Base-by-base conservation (phyloP, 2,329 filamentous ascomycete species). In the Hymenoscyphus repandus region DNA sequence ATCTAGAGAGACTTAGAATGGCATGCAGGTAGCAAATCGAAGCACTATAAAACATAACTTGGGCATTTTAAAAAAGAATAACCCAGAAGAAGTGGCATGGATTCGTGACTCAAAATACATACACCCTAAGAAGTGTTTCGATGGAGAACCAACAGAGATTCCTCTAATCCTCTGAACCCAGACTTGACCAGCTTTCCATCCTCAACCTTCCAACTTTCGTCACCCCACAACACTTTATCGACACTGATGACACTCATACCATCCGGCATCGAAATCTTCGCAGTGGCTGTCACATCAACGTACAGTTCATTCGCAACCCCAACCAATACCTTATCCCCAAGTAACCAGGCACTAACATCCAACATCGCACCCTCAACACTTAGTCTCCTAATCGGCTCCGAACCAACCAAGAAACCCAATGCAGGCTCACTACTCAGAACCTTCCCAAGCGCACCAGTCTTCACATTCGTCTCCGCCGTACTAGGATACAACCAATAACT, bases 401-500 rank as follows among this genome's bases (percentile, higher is more conserved):
- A 38, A 0, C 56, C 58, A 13, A 76, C 64, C 32, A 75, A 43
- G 42, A 74, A 71, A 2, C 47, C 47, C 5, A 67, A 63, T 1
- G 71, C 65, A 6, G 63, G 56, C 0, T 58, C 27, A 2, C 37
- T 56, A 12, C 69, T 68, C 7, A 76, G 59, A 0, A 73, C 64
- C 15, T 61, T 68, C 10, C 71, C 72, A 49, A 79, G 55, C 11
- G 50, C 40, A 7, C 64, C 65, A 42, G 66, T 76, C 0, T 43
- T 51, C n/a, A 51, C 18, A 44, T 64, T 59, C 0, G 60, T 45
- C 1, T 51, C 50, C 4, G 43, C 13, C 1, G 56, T 60, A 9
- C 71, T 70, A 0, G 75, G 75, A 54, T 71, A 78, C 13, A 66
- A 61, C 76, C 76, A 79, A 45, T 63, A 62, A 0, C 54, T 70